phyloP scores from a whole-genome alignment of 805 yeast genomes.

The Pichia eremophila region DNA sequence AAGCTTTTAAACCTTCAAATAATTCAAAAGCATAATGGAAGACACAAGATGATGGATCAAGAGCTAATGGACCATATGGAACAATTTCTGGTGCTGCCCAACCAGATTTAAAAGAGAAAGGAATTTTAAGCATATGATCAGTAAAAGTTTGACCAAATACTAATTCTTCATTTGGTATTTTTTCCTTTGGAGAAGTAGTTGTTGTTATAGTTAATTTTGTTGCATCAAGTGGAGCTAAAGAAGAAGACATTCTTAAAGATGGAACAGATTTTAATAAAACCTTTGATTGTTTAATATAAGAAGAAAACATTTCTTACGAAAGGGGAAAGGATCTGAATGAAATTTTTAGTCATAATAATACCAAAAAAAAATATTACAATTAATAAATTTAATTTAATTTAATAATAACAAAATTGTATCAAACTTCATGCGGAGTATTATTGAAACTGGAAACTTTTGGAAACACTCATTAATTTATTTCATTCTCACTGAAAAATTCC shows the following conservation, averaged over 20 bases:
- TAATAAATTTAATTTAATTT: too few relatives aligned
- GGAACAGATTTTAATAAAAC: background rate
- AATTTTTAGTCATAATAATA: background rate
- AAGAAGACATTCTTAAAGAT: constrained; percentile 16
- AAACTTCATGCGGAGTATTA: too few relatives aligned
- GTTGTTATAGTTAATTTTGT: constrained; percentile 42
- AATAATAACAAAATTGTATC: too few relatives aligned
- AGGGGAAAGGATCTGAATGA: background rate
- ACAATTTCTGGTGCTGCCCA: constrained; percentile 86
- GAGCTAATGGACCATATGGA: constrained; percentile 66
- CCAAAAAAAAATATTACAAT: background rate
- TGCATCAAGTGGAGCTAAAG: constrained; percentile 37
- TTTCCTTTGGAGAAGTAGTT: constrained; percentile 40
- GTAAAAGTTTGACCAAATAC: constrained; percentile 73
- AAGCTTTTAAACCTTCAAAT: constrained; percentile 95
- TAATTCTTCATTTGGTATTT: constrained; percentile 51
- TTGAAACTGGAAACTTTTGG: too few relatives aligned
- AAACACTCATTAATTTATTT: too few relatives aligned
- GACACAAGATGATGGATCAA: constrained; percentile 87
- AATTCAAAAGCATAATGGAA: constrained; percentile 93
- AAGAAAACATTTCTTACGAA: constrained; percentile 4
- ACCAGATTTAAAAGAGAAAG: constrained; percentile 70
- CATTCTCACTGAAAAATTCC: too few relatives aligned
- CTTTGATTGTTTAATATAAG: background rate
- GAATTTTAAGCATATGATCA: constrained; percentile 79